phyloP scores from a whole-genome alignment of 2,329 filamentous ascomycete genomes.

The Pseudogymnoascus sp. region DNA sequence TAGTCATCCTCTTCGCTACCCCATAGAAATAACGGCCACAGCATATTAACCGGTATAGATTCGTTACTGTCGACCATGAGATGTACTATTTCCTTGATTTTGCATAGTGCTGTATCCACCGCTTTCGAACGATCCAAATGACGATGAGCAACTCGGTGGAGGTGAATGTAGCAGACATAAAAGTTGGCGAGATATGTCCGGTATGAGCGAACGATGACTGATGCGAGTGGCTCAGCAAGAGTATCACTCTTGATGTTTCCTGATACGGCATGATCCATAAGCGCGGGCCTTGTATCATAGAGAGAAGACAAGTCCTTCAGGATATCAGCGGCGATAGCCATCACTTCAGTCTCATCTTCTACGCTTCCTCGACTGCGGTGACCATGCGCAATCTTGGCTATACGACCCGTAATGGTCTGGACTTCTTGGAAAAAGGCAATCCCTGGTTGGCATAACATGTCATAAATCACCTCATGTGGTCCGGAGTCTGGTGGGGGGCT shows the following conservation, averaged over 20 bases:
- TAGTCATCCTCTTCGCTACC: slow-evolving; percentile 44
- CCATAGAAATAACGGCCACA: slow-evolving; percentile 50
- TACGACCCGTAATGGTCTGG: slow-evolving; percentile 48
- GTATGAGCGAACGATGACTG: slow-evolving; percentile 43
- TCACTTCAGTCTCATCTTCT: slow-evolving; percentile 50
- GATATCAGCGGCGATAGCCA: slow-evolving; percentile 45
- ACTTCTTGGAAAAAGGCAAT: slow-evolving; percentile 51
- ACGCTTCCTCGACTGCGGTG: slow-evolving; percentile 48
- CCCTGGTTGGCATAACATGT: slow-evolving; percentile 46
- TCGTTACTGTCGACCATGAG: slow-evolving; percentile 38
- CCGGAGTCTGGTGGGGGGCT: neutral
- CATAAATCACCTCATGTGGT: slow-evolving; percentile 42
- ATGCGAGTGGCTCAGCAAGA: slow-evolving; percentile 41
- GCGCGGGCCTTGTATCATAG: slow-evolving; percentile 41
- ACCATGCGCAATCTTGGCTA: slow-evolving; percentile 48
- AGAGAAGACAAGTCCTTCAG: slow-evolving; percentile 41
- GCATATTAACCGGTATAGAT: slow-evolving; percentile 45
- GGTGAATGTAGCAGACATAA: slow-evolving; percentile 46
- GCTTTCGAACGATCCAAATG: slow-evolving; percentile 44
- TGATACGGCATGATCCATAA: slow-evolving; percentile 49
- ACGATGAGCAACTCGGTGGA: slow-evolving; percentile 50
- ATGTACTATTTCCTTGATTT: slow-evolving; percentile 40
- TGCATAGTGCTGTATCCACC: slow-evolving; percentile 38
- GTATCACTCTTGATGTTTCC: slow-evolving; percentile 42
- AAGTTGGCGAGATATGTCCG: slow-evolving; percentile 49